Evolutionary conservation across 106 monocot genomes (phyloP), one percentile per base, ranked within the genome.

Genomic region (Hemerocallis citrina): DNA sequence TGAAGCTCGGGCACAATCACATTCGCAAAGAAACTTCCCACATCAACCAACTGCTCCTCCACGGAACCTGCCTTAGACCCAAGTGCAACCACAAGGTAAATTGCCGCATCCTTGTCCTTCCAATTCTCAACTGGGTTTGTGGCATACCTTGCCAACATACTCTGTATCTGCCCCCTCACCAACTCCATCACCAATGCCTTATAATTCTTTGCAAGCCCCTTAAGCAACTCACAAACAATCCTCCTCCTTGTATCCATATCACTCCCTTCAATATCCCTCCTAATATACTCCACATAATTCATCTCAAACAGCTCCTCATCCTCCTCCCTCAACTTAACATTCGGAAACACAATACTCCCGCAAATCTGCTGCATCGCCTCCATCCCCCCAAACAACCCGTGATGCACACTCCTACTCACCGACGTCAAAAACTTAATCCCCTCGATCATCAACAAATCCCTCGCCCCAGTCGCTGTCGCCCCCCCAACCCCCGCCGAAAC

Each of bases 31-130:
- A 98, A 92, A 61, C 71, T 82, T 65, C 82, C 74, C 21, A 92
- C 79, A 45, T 98, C 88, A 39, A 92, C 76, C 20, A 98, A 65
- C 22, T 80, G 57, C 0, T 68, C 42, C 22, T 56, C 55, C 7
- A 52, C 70, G 8, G 75, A 74, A 25, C 80, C 76, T 0, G 77
- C 74, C 77, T 75, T 96, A 2, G 74, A 67, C 7, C 74, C 72
- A 11, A 98, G 77, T 0, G 96, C 72, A 2, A 92, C 77, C 27
- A 92, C 88, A 39, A 98, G 81, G 49, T 98, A 98, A 6, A 98
- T 92, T 8, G 96, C 91, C 8, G 72, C 72, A 42, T 98, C 98
- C 58, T 87, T 91, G 56, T 92, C 98, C 77, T 88, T 98, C 92
- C 91, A 98, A 39, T 98, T 98, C 68, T 80, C 77, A 5, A 7